Base-by-base conservation (phyloP, 1,284 basidiomycete species). In the Rhodotorula sp. region DNA sequence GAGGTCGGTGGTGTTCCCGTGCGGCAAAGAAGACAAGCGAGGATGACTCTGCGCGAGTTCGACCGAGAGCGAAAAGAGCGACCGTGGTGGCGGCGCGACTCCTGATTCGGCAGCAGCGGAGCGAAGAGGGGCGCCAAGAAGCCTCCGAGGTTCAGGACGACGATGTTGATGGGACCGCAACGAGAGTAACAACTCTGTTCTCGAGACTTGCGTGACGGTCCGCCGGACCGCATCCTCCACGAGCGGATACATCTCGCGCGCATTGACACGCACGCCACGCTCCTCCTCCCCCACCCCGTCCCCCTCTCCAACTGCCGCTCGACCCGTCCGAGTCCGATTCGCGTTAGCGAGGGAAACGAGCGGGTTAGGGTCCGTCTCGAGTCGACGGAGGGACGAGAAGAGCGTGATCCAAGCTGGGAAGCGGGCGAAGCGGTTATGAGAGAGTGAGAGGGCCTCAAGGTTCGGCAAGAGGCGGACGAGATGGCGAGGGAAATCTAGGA, bases 381-480 rank as follows among this genome's bases (percentile, higher is more conserved):
- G 54, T 6, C 68, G 66, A 3, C 61, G 56, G n/a, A 75, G 68
- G 15, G 64, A 60, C 8, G 66, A 49, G 62, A 72, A 69, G 30
- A 67, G 60, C 12, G 56, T 64, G 55, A 70, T 12, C 44, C 61
- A 66, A 0, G 67, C 62, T 0, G 73, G 71, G 6, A 75, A 49
- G 29, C 68, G 71, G 1, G 37, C 30, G 44, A 75, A 69, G 8
- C 17, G 20, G 56, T 75, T 75, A 55, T 72, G 62, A 1, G 73
- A 64, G 12, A 75, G 73, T 1, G 68, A 66, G 42, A 75, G 67
- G 1, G 71, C 66, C 29, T 75, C 73, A 57, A 75, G 66, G 17
- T 17, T 4, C 0, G 71, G 73, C 15, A 75, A 62, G 1, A 75
- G 66, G 29, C 10, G 24, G 0, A 58, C 30, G 20, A 75, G 58